phyloP scores from a whole-genome alignment of 208 protist genomes.

The Trichomonas tenax region DNA sequence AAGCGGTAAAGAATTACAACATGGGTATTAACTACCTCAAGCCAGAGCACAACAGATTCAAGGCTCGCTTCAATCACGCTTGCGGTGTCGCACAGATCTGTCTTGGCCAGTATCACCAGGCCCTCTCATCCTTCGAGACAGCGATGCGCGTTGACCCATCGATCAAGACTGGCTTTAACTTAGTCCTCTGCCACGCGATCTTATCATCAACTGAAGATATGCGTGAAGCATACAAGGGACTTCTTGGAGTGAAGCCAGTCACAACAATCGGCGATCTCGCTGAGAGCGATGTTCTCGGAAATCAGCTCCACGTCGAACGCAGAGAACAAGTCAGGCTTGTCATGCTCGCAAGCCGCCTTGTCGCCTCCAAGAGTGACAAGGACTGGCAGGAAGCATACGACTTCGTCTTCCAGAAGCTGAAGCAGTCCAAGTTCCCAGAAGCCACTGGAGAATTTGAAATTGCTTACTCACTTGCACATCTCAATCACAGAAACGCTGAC shows the following conservation, averaged over 20 bases:
- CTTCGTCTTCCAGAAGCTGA: not conserved
- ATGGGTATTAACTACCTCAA: conserved; percentile 18
- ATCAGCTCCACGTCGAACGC: not conserved
- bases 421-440: not conserved
- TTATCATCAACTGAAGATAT: not conserved
- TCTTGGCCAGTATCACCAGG: not conserved
- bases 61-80: not conserved
- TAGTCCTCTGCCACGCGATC: not conserved
- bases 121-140: not conserved
- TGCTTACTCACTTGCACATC: not conserved
- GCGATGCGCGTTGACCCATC: not conserved
- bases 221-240: not conserved
- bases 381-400: conserved; percentile 11
- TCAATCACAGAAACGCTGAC: not conserved
- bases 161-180: not conserved
- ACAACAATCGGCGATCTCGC: not conserved
- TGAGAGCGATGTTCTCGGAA: not conserved
- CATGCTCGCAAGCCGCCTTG: not conserved
- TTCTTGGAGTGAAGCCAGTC: not conserved
- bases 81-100: not conserved
- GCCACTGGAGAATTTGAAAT: conserved; percentile 8
- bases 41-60: not conserved
- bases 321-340: not conserved
- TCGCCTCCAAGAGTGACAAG: not conserved
- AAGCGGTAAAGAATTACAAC: conserved; percentile 13